Evolutionary conservation across 768 basidiomycete species (phyloP).

Genomic region (Mycena venus): DNA sequence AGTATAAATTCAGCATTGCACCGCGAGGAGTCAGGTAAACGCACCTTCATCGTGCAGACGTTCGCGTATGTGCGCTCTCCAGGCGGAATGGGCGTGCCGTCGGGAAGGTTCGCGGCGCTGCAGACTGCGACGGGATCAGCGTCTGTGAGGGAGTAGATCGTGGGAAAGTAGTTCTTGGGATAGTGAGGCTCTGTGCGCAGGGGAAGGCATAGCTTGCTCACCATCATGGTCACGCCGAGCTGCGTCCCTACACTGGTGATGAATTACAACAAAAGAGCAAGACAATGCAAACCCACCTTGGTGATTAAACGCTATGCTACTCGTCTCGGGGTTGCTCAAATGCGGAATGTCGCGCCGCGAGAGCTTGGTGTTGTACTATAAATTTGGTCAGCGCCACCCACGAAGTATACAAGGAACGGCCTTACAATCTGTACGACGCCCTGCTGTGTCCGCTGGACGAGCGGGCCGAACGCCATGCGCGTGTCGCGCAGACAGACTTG

Average conservation of each 20-base stretch:
- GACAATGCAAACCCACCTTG: slow-evolving; percentile 64
- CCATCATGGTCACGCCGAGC: slow-evolving; percentile 77
- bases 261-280: background rate
- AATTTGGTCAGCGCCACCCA: background rate
- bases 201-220: slow-evolving; percentile 50
- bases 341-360: slow-evolving; percentile 54
- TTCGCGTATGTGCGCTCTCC: slow-evolving; percentile 74
- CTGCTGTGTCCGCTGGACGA: slow-evolving; percentile 54
- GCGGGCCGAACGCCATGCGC: slow-evolving; percentile 80
- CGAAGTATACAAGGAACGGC: slow-evolving; percentile 1
- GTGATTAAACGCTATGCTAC: slow-evolving; percentile 76
- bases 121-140: slow-evolving; percentile 78
- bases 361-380: slow-evolving; percentile 57
- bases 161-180: slow-evolving; percentile 74
- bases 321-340: slow-evolving; percentile 74
- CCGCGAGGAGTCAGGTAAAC: slow-evolving; percentile 10
- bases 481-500: slow-evolving; percentile 76
- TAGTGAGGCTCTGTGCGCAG: background rate
- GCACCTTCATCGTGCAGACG: slow-evolving; percentile 85
- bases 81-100: slow-evolving; percentile 62
- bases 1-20: background rate
- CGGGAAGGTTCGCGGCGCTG: slow-evolving; percentile 68
- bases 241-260: slow-evolving; percentile 61
- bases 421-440: slow-evolving; percentile 71
- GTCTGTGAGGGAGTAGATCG: slow-evolving; percentile 77